A percentile compares a stretch with the other conserved stretches of the same genome.
These are phyloP conservation scores for Vinca major DNA, from an alignment of 305 asterid species.

Conservation along the genomic window DNA sequence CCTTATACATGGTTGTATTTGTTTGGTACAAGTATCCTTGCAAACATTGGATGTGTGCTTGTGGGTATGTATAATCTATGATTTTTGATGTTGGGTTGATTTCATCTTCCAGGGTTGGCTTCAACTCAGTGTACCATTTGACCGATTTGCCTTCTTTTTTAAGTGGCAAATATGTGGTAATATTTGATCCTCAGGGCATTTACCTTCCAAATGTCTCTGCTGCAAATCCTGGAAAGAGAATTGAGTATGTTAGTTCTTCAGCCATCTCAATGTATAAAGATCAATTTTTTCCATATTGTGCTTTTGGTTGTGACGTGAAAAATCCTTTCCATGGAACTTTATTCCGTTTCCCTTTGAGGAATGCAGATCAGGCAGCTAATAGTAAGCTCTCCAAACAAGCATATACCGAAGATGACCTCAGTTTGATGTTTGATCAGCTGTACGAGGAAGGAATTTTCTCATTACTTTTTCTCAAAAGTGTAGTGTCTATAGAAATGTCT, in stretches of 20 bases:
- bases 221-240: constrained; percentile 93
- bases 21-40: not conserved
- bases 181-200: constrained; percentile 93
- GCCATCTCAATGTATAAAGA: constrained; percentile 73
- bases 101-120: constrained; percentile 78
- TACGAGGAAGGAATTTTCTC: constrained; percentile 79
- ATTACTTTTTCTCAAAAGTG: constrained; percentile 74
- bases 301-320: constrained; percentile 93
- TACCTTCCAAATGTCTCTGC: constrained; percentile 80
- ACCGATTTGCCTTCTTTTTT: constrained; percentile 95
- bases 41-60: not conserved
- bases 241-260: constrained; percentile 78
- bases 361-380: constrained; percentile 69
- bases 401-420: constrained; percentile 74
- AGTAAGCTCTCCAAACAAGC: constrained; percentile 94
- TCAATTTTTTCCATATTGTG: constrained; percentile 89
- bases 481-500: constrained; percentile 71
- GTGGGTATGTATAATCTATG: not conserved
- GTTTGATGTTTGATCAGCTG: constrained; percentile 71
- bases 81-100: constrained; percentile 14
- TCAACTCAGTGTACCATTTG: constrained; percentile 96
- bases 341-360: constrained; percentile 97
- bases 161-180: constrained; percentile 88
- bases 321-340: constrained; percentile 81
- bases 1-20: not conserved